Percentiles rank a stretch among this genome's conserved stretches.
These are phyloP conservation scores for Pichia terricola DNA, from an alignment of 1,139 yeast species.

Conservation along the genomic window DNA sequence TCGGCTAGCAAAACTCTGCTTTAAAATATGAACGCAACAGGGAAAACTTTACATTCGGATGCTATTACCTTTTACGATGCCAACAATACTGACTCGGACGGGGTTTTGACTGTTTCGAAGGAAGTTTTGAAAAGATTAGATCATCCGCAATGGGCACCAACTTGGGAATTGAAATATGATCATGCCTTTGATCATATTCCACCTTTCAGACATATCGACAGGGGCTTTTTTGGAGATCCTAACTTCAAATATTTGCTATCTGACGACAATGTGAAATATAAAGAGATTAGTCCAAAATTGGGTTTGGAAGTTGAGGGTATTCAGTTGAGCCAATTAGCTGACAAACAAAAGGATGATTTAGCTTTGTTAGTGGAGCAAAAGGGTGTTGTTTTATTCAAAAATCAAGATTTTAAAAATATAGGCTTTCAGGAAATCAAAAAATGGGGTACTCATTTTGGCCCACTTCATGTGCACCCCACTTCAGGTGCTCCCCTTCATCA, in stretches of 20 bases:
- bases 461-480: constrained; percentile 10
- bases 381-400: constrained; percentile 59
- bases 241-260: too few relatives aligned
- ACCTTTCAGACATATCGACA: constrained; percentile 21
- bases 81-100: too few relatives aligned
- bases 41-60: too few relatives aligned
- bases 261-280: too few relatives aligned
- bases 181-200: constrained; percentile 36
- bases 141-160: constrained; percentile 37
- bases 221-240: constrained; percentile 43
- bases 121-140: constrained; percentile 15
- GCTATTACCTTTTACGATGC: too few relatives aligned
- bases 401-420: constrained; percentile 40
- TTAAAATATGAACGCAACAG: too few relatives aligned
- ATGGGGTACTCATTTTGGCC: too few relatives aligned
- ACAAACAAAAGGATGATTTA: constrained; percentile 3
- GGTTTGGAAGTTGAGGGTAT: constrained; percentile 35
- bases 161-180: constrained; percentile 33
- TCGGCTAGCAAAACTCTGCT: too few relatives aligned
- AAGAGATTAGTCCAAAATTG: constrained; percentile 28
- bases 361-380: constrained; percentile 19
- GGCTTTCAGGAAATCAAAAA: too few relatives aligned
- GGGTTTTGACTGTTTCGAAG: constrained; percentile 1
- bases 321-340: not conserved
- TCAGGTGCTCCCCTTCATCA: constrained; percentile 32